Base-by-base conservation (phyloP, 2,329 filamentous ascomycete genomes). In the Alternaria novae-zelandiae region DNA sequence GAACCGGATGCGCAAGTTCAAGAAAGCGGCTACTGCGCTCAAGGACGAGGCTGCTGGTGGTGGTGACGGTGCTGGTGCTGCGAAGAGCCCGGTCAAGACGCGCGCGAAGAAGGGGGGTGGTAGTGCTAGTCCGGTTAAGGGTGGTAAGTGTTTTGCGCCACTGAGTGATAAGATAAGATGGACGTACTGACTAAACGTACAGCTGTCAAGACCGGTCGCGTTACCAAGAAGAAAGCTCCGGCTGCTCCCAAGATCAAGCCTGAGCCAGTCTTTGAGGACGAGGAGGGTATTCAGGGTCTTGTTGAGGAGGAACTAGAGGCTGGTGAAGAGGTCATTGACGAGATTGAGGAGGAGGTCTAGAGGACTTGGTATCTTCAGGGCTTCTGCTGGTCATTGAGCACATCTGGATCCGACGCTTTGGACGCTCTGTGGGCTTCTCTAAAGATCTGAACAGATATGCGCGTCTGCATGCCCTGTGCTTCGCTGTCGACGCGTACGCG, bases 1-100 rank as follows among this genome's bases (percentile, higher is more conserved):
- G 63, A 78, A 79, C 46, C 80, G 79, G 3, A 80, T 86, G 36
- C 82, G 83, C 46, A 79, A 77, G 49, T 81, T 80, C 63, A 85
- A 84, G 51, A 80, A 80, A 51, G 53, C 74, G 1, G 83, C 84
- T 0, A 71, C 74, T 0, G 64, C 66, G 0, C 74, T 85, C 13
- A 68, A 66, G 10, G 26, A 25, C 9, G 25, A 25, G 3, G 28
- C 28, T 2, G 28, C 11, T 13, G 5, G 12, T 13, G 5, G 12
- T 13, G 28, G 12, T 4, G 28, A 32, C 5, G 12, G 28, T 30
- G 47, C 67, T 1, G 57, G 15, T 17, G 49, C 67, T 1, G 60
- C 56, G 4, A 57, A 45, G 21, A 62, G 47, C n/a, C 26, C 63
- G 5, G 54, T 53, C 1, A 63, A 59, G 56, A 12, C 55, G 0